Conservation (phyloP, 768 basidiomycete species). For the Amyloporia xantha region DNA sequence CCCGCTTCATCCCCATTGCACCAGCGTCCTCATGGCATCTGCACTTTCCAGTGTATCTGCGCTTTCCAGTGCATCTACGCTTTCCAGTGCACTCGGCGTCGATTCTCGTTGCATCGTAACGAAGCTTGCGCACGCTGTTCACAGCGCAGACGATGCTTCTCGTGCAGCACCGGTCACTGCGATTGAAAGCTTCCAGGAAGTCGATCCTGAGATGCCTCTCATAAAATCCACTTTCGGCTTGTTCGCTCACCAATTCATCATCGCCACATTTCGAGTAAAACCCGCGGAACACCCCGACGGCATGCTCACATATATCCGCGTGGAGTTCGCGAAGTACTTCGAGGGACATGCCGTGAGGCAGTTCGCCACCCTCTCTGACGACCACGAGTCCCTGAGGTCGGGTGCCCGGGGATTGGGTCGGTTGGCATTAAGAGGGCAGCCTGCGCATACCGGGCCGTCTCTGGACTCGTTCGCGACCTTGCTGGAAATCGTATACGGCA, state of each 20-base stretch:
- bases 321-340: background rate
- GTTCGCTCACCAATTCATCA: conserved; percentile 3
- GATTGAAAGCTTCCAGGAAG: background rate
- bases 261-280: background rate
- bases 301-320: background rate
- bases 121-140: background rate
- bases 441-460: background rate
- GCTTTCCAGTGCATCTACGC: too few species aligned
- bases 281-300: background rate
- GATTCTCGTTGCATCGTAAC: conserved; percentile 1
- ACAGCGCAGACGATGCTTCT: background rate
- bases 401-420: background rate
- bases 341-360: background rate
- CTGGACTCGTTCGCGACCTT: conserved; percentile 2
- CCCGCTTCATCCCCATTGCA: too few species aligned
- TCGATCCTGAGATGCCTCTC: background rate
- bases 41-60: too few species aligned
- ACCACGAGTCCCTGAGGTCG: background rate
- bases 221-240: background rate
- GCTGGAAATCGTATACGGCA: conserved; percentile 1
- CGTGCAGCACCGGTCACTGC: background rate
- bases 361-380: background rate
- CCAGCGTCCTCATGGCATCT: too few species aligned
- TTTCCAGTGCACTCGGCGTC: too few species aligned
- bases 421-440: background rate